A percentile compares a stretch with the other conserved stretches of the same genome.
Conservation (phyloP, 2,329 filamentous ascomycete species). For the Penicillium janthinellum region DNA sequence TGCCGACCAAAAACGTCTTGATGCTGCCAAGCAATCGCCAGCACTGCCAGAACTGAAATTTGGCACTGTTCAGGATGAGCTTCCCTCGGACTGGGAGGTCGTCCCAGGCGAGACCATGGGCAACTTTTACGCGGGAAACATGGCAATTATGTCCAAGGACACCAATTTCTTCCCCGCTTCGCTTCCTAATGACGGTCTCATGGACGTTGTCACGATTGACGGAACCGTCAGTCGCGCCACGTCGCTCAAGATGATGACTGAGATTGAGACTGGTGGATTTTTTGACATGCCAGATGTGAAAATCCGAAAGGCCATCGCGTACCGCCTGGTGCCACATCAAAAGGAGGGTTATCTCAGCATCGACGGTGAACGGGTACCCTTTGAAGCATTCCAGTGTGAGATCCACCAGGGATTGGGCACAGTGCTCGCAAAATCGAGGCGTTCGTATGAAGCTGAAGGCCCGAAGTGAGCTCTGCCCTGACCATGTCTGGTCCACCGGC, state of each 20-base stretch:
- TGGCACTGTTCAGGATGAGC: slow-evolving; percentile 74
- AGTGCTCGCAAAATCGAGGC: slow-evolving; percentile 74
- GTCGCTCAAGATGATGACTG: slow-evolving; percentile 69
- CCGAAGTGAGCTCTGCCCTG: slow-evolving; percentile 25
- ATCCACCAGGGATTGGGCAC: slow-evolving; percentile 80
- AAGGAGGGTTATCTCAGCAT: slow-evolving; percentile 85
- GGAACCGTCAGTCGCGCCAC: slow-evolving; percentile 70
- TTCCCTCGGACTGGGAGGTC: slow-evolving; percentile 77
- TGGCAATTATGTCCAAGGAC: slow-evolving; percentile 87
- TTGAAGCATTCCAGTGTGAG: slow-evolving; percentile 88
- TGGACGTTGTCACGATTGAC: slow-evolving; percentile 81
- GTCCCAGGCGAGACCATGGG: slow-evolving; percentile 76
- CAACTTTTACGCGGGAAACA: slow-evolving; percentile 94
- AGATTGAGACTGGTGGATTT: slow-evolving; percentile 71
- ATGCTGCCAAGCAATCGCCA: slow-evolving; percentile 46
- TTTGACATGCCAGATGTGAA: slow-evolving; percentile 77
- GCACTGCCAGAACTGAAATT: slow-evolving; percentile 74
- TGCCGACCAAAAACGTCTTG: slow-evolving; percentile 24
- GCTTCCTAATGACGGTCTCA: slow-evolving; percentile 77
- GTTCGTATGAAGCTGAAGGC: slow-evolving; percentile 66
- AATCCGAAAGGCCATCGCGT: slow-evolving; percentile 85
- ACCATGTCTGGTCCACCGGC: background rate
- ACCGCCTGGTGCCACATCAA: slow-evolving; percentile 76
- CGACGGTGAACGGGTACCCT: slow-evolving; percentile 85
- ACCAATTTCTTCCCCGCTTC: slow-evolving; percentile 81